Conservation (phyloP, 805 yeast genomes). For the Alloascoidea africana region DNA sequence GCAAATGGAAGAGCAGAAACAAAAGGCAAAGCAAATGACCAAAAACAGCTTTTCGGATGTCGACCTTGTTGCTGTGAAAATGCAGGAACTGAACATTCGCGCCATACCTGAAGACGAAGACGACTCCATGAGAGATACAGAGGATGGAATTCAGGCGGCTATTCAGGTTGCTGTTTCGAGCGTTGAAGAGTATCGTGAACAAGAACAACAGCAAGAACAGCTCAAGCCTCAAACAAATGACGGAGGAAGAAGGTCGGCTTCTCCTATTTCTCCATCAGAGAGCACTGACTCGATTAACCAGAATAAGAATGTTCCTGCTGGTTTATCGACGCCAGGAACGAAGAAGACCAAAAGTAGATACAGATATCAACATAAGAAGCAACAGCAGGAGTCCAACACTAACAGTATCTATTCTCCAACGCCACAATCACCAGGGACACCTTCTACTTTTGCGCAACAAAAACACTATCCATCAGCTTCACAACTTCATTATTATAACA, state of each 20-base stretch:
- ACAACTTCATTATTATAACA: background rate
- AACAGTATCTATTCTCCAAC: background rate
- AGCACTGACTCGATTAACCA: too few species aligned
- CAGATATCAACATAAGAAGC: background rate
- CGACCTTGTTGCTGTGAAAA: background rate
- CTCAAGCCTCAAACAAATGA: too few species aligned
- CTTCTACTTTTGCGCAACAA: background rate
- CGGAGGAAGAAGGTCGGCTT: too few species aligned
- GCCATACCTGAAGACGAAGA: background rate
- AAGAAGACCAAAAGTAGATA: background rate
- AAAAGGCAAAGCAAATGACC: too few species aligned
- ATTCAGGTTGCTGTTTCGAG: too few species aligned
- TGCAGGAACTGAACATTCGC: background rate
- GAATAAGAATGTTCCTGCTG: background rate
- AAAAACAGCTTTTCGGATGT: background rate
- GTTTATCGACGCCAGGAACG: background rate
- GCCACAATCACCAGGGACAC: conserved; percentile 1
- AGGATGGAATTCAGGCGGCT: too few species aligned
- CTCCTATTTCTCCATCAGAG: background rate
- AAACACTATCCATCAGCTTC: background rate
- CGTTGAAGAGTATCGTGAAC: too few species aligned
- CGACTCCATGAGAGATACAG: background rate
- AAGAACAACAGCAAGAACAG: too few species aligned
- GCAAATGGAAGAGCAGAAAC: background rate
- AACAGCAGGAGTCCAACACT: too few species aligned